phyloP scores from a whole-genome alignment of 2,329 filamentous ascomycete species.

The Eurotiales sp. region DNA sequence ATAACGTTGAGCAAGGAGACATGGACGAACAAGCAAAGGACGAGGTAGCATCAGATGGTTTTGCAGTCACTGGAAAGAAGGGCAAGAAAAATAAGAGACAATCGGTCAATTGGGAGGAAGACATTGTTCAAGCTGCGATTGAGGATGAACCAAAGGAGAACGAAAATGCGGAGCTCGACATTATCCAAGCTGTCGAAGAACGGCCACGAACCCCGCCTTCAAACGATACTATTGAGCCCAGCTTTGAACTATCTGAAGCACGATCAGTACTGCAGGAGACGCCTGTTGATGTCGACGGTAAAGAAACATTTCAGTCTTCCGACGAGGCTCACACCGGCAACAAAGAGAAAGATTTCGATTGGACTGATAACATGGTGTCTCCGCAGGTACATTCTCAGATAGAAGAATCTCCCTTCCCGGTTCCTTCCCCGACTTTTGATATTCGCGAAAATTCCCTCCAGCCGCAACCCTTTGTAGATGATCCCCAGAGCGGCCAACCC shows the following conservation, averaged over 20 bases:
- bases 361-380: conserved; percentile 44
- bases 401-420: conserved; percentile 30
- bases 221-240: conserved; percentile 20
- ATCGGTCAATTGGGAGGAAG: conserved; percentile 27
- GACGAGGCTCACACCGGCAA: conserved; percentile 34
- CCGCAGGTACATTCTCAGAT: conserved; percentile 41
- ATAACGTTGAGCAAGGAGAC: not conserved
- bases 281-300: conserved; percentile 42
- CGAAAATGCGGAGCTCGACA: not conserved
- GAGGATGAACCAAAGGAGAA: conserved; percentile 16
- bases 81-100: conserved; percentile 46
- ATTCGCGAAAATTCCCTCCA: conserved; percentile 18
- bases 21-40: conserved; percentile 18
- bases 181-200: not conserved
- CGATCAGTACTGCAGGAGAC: conserved; percentile 22
- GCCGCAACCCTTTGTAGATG: conserved; percentile 20
- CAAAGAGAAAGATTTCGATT: conserved; percentile 36
- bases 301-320: conserved; percentile 42
- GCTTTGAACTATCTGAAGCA: conserved; percentile 21
- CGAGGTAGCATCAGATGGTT: conserved; percentile 5
- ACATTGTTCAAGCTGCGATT: conserved; percentile 14
- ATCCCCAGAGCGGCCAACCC: conserved; percentile 2
- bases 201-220: conserved; percentile 16
- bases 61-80: conserved; percentile 38
- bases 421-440: conserved; percentile 29